phyloP scores from a whole-genome alignment of 2,329 filamentous ascomycete genomes.

The Xylariales sp. region DNA sequence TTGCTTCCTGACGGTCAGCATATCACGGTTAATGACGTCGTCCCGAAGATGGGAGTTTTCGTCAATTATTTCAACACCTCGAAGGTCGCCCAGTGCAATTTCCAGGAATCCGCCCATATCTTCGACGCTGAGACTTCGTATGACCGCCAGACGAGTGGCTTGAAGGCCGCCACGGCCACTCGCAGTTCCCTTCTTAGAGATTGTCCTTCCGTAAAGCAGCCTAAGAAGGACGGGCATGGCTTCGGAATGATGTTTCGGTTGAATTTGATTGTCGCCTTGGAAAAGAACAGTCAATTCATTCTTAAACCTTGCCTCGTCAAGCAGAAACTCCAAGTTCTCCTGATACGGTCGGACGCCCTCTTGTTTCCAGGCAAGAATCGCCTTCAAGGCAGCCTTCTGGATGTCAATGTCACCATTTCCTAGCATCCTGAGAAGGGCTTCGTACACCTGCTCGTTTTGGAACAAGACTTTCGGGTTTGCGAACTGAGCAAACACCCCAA shows the following conservation, averaged over 20 bases:
- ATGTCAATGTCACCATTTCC: conserved; percentile 87
- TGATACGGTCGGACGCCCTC: conserved; percentile 71
- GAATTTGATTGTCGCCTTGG: conserved; percentile 68
- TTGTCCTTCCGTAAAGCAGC: conserved; percentile 83
- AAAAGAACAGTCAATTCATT: conserved; percentile 91
- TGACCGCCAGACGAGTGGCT: conserved; percentile 72
- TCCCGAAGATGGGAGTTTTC: conserved; percentile 44
- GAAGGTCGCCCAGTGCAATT: conserved; percentile 72
- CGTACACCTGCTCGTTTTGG: conserved; percentile 70
- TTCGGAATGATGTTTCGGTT: conserved; percentile 64
- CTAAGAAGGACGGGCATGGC: conserved; percentile 85
- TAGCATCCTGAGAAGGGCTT: conserved; percentile 69
- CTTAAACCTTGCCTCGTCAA: conserved; percentile 88
- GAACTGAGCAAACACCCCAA: conserved; percentile 80
- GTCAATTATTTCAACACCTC: conserved; percentile 56
- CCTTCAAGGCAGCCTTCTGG: conserved; percentile 80
- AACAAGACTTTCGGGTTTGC: conserved; percentile 81
- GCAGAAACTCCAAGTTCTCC: conserved; percentile 78
- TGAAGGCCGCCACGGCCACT: conserved; percentile 79
- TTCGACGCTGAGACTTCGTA: conserved; percentile 70
- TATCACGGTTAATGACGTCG: conserved; percentile 50
- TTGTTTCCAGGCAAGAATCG: conserved; percentile 85
- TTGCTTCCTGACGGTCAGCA: conserved; percentile 71
- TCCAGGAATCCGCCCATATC: conserved; percentile 79
- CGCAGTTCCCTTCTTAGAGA: conserved; percentile 72